A percentile compares a stretch with the other conserved stretches of the same genome.
Conservation (phyloP, 75 land plant species). For the Adiantum capillusveneris region DNA sequence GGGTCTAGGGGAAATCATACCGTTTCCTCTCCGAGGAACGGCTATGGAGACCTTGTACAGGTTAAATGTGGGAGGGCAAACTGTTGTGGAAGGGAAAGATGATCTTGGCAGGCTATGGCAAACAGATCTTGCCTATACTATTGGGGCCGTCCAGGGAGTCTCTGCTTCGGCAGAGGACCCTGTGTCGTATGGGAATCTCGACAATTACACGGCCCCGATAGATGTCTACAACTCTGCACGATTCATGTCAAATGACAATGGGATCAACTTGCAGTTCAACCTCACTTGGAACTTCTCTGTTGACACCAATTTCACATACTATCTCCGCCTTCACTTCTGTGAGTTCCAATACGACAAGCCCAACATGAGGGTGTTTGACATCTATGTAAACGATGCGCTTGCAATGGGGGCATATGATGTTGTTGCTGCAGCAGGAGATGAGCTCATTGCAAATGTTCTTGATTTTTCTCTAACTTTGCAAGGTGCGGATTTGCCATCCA, state of each 20-base stretch:
- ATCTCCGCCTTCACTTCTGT: slow-evolving; percentile 61
- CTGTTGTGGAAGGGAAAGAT: slow-evolving; percentile 8
- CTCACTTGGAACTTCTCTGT: slow-evolving; percentile 45
- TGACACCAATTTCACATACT: slow-evolving; percentile 35
- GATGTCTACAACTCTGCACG: slow-evolving; percentile 45
- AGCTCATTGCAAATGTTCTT: background rate
- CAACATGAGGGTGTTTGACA: slow-evolving; percentile 55
- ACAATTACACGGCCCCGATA: slow-evolving; percentile 39
- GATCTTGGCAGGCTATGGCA: slow-evolving; percentile 18
- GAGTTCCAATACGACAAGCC: slow-evolving; percentile 15
- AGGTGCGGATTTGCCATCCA: too few species aligned
- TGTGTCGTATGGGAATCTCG: slow-evolving; percentile 15
- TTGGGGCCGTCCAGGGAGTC: slow-evolving; percentile 17
- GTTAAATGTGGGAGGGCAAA: slow-evolving; percentile 24
- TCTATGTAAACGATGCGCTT: slow-evolving; percentile 51
- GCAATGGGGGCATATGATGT: slow-evolving; percentile 43
- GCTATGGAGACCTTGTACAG: slow-evolving; percentile 27
- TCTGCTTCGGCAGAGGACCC: background rate
- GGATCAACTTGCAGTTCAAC: slow-evolving; percentile 33
- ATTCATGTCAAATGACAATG: slow-evolving; percentile 27
- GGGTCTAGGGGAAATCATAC: background rate
- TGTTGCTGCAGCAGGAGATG: slow-evolving; percentile 4
- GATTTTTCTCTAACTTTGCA: too few species aligned
- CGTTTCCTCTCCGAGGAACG: background rate
- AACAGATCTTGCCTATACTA: slow-evolving; percentile 15